Percentiles rank a stretch among this genome's conserved stretches.
Conservation (phyloP, 371 early-diverging fungal species). For the Sporodiniella umbellata region DNA sequence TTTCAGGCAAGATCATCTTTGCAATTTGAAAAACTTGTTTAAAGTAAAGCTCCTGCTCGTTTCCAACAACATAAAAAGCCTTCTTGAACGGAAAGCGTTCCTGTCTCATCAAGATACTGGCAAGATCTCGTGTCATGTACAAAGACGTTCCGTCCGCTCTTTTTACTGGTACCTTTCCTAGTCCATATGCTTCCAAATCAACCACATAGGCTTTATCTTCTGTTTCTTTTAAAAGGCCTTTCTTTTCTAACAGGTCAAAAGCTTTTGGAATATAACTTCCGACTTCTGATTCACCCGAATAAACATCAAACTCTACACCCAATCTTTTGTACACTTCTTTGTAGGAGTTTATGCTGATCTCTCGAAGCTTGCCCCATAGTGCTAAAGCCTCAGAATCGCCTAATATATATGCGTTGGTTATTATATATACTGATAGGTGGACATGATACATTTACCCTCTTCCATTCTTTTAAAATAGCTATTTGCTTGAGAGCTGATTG, state of each 20-base stretch:
- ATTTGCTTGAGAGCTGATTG: conserved; percentile 75
- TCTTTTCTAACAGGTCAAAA: conserved; percentile 46
- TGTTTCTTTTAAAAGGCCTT: conserved; percentile 50
- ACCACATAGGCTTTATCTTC: conserved; percentile 73
- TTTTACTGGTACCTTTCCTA: conserved; percentile 75
- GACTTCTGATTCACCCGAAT: conserved; percentile 95
- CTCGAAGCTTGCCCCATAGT: conserved; percentile 87
- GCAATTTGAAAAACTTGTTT: conserved; percentile 90
- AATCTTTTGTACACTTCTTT: conserved; percentile 82
- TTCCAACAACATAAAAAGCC: conserved; percentile 91
- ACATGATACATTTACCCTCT: conserved; percentile 53
- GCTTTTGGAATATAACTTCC: conserved; percentile 67
- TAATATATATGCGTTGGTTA: conserved; percentile 12
- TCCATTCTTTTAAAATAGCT: conserved; percentile 95
- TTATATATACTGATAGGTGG: neutral
- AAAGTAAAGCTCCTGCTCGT: conserved; percentile 89
- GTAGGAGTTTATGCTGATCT: conserved; percentile 87
- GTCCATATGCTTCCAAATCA: conserved; percentile 69
- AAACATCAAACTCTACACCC: conserved; percentile 91
- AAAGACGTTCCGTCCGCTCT: conserved; percentile 93
- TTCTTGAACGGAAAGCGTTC: conserved; percentile 71
- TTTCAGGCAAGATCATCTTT: conserved; percentile 36
- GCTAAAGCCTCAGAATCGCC: conserved; percentile 70
- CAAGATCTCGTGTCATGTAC: conserved; percentile 96
- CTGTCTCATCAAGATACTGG: conserved; percentile 82